phyloP scores from a whole-genome alignment of 345 rosid genomes.

The Hevea brasiliensis region DNA sequence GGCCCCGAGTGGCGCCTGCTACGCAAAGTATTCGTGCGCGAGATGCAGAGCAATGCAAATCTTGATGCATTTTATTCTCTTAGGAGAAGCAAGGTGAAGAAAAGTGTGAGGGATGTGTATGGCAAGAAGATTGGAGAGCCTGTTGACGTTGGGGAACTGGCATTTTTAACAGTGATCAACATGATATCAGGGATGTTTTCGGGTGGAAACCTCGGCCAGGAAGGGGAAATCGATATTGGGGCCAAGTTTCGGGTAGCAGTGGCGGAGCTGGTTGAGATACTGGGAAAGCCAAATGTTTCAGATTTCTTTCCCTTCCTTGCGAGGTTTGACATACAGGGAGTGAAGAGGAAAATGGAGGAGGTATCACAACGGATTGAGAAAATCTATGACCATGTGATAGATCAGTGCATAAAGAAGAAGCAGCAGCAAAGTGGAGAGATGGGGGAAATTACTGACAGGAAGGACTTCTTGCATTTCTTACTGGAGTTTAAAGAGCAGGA shows the following conservation, averaged over 20 bases:
- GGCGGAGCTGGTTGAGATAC: too few species aligned
- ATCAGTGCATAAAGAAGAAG: too few species aligned
- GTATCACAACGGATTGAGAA: slow-evolving; percentile 6
- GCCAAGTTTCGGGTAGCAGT: too few species aligned
- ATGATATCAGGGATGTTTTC: too few species aligned
- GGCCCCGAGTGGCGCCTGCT: slow-evolving; percentile 31
- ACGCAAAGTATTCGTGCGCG: slow-evolving; percentile 34
- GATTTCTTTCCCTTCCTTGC: slow-evolving; percentile 47
- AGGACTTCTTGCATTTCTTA: slow-evolving; percentile 32
- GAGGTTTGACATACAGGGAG: slow-evolving; percentile 47
- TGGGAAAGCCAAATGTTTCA: slow-evolving; percentile 45
- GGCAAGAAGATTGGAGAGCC: slow-evolving; percentile 33
- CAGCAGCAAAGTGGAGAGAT: background rate
- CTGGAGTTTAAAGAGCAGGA: slow-evolving; percentile 25
- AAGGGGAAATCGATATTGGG: too few species aligned
- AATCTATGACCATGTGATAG: slow-evolving; percentile 20
- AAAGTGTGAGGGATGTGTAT: slow-evolving; percentile 18
- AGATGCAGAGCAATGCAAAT: slow-evolving; percentile 35
- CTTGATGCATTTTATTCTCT: slow-evolving; percentile 30
- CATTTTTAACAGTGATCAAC: slow-evolving; percentile 18
- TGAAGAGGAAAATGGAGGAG: slow-evolving; percentile 21
- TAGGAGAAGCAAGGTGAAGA: slow-evolving; percentile 27
- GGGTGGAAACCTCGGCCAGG: too few species aligned
- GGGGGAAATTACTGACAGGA: background rate
- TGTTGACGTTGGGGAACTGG: slow-evolving; percentile 37